These are phyloP conservation scores for Alternaria novae-zelandiae DNA, from an alignment of 2,329 filamentous ascomycete genomes.

Conservation along the genomic window DNA sequence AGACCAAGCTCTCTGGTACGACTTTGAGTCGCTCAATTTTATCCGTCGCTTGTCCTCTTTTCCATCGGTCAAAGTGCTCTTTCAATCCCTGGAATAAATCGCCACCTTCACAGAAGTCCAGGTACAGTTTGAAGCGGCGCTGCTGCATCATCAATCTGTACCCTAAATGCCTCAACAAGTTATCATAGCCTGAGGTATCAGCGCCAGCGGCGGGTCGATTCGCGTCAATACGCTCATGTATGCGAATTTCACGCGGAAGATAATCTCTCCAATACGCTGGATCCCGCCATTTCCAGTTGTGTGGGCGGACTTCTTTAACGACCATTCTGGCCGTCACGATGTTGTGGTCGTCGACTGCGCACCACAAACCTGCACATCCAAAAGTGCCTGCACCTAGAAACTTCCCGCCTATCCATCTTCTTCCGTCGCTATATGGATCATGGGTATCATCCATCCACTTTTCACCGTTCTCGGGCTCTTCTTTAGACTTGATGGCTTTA, in stretches of 20 bases:
- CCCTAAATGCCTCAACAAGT: background rate
- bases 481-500: background rate
- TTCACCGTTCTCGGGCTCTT: background rate
- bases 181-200: background rate
- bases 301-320: background rate
- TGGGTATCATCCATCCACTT: background rate
- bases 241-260: background rate
- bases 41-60: background rate
- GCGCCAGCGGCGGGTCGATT: background rate
- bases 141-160: background rate
- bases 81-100: background rate
- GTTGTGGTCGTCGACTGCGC: background rate
- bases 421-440: background rate
- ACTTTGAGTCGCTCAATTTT: background rate
- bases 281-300: background rate
- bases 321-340: background rate
- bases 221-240: background rate
- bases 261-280: background rate
- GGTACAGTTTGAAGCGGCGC: background rate
- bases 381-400: background rate
- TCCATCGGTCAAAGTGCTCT: background rate
- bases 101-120: background rate
- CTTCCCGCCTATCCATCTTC: background rate
- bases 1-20: background rate
- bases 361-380: background rate